Percentiles rank a stretch among this genome's conserved stretches.
Conservation (phyloP, 2,329 filamentous ascomycete genomes). For the Beauveria brongniartii region DNA sequence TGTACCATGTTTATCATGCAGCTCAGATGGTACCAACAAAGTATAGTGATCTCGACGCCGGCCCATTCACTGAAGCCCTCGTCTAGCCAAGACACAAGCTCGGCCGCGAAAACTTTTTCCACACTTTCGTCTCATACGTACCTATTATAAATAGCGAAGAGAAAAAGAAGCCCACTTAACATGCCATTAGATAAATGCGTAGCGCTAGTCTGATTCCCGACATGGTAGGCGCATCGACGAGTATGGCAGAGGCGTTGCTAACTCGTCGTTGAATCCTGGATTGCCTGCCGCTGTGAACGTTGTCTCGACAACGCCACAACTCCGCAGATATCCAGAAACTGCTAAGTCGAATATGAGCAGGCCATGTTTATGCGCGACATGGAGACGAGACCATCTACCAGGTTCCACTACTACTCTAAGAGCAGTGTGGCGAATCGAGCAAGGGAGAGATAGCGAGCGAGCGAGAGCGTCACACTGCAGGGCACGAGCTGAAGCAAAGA, state of each 20-base stretch:
- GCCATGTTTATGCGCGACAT: constrained; percentile 88
- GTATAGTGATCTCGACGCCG: constrained; percentile 68
- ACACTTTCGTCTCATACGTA: constrained; percentile 84
- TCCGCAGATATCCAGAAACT: constrained; percentile 81
- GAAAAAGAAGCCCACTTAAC: constrained; percentile 96
- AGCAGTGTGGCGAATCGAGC: too few relatives aligned
- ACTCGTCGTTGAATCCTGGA: constrained; percentile 25
- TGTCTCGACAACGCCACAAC: constrained; percentile 66
- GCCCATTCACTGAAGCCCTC: constrained; percentile 81
- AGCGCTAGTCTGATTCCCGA: constrained; percentile 69
- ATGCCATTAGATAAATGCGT: constrained; percentile 75
- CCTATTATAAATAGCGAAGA: constrained; percentile 58
- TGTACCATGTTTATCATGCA: not conserved
- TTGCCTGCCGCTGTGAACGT: constrained; percentile 84
- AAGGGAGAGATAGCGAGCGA: too few relatives aligned
- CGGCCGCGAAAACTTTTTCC: constrained; percentile 73
- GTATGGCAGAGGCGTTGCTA: too few relatives aligned
- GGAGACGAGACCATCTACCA: constrained; percentile 70
- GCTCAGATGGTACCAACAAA: not conserved
- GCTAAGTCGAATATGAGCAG: constrained; percentile 77
- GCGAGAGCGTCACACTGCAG: too few relatives aligned
- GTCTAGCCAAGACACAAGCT: constrained; percentile 66
- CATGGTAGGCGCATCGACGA: constrained; percentile 25
- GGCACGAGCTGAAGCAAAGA: too few relatives aligned
- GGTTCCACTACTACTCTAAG: constrained; percentile 81